These are phyloP conservation scores for Epichloe gansuensis DNA, from an alignment of 2,329 filamentous ascomycete genomes.

Conservation along the genomic window DNA sequence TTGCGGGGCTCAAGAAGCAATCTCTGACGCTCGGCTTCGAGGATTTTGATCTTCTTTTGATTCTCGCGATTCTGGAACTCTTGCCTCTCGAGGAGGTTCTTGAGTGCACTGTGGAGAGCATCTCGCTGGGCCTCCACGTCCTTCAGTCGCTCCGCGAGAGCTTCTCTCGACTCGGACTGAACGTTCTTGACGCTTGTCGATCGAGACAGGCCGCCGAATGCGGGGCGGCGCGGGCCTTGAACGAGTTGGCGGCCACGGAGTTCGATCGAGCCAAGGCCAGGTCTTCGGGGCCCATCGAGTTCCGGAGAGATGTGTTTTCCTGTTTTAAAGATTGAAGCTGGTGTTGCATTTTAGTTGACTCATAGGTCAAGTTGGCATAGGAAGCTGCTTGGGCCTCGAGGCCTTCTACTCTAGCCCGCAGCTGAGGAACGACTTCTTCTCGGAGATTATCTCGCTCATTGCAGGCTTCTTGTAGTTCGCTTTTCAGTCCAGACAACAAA, in stretches of 20 bases:
- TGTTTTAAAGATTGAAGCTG: constrained; percentile 61
- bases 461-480: constrained; percentile 68
- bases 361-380: constrained; percentile 62
- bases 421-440: constrained; percentile 73
- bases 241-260: constrained; percentile 48
- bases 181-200: constrained; percentile 45
- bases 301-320: constrained; percentile 50
- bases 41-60: constrained; percentile 61
- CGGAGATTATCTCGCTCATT: constrained; percentile 87
- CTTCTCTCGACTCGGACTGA: constrained; percentile 49
- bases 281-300: constrained; percentile 18
- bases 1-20: constrained; percentile 58
- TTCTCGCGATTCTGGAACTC: constrained; percentile 76
- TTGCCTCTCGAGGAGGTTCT: constrained; percentile 74
- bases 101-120: constrained; percentile 77
- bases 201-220: constrained; percentile 38
- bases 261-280: constrained; percentile 46
- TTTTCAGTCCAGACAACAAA: constrained; percentile 69
- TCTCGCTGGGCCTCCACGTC: constrained; percentile 91
- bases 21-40: constrained; percentile 69
- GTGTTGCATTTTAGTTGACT: constrained; percentile 76
- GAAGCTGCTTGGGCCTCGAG: constrained; percentile 64
- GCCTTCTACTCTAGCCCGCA: constrained; percentile 64
- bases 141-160: constrained; percentile 68
- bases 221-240: constrained; percentile 26